These are phyloP conservation scores for Diaporthe velutina DNA, from an alignment of 2,329 filamentous ascomycete species.

Conservation along the genomic window DNA sequence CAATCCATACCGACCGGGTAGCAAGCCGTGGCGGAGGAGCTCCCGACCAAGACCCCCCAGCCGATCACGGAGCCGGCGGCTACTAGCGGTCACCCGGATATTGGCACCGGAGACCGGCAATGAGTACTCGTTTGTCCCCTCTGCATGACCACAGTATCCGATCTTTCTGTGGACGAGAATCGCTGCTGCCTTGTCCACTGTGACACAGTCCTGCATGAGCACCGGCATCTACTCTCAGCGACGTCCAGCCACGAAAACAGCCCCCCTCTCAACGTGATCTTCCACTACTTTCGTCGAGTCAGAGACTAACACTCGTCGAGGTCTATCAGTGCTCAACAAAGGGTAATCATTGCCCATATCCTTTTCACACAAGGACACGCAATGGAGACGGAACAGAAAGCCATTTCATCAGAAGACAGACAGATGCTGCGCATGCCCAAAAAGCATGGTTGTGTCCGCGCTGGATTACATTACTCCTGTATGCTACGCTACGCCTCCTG, in stretches of 20 bases:
- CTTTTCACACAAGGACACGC: not conserved
- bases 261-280: not conserved
- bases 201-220: not conserved
- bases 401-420: not conserved
- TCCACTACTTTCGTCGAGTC: not conserved
- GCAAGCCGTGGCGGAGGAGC: not conserved
- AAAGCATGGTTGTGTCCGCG: conserved; percentile 7
- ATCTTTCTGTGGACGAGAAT: not conserved
- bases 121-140: not conserved
- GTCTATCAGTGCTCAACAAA: not conserved
- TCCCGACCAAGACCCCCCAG: conserved; percentile 4
- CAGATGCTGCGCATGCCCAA: conserved; percentile 13
- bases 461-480: conserved; percentile 26
- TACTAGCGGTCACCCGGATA: conserved; percentile 23
- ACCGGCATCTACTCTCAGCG: no score
- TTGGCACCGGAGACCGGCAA: conserved; percentile 26
- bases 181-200: not conserved
- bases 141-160: conserved; percentile 5
- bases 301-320: not conserved
- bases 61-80: conserved; percentile 33
- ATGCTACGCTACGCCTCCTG: conserved; percentile 25
- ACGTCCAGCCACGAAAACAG: not conserved
- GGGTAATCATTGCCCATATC: not conserved
- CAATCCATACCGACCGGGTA: conserved; percentile 7
- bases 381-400: not conserved